Base-by-base conservation (phyloP, 805 yeast genomes). In the Sugiyamaella lignohabitans region DNA sequence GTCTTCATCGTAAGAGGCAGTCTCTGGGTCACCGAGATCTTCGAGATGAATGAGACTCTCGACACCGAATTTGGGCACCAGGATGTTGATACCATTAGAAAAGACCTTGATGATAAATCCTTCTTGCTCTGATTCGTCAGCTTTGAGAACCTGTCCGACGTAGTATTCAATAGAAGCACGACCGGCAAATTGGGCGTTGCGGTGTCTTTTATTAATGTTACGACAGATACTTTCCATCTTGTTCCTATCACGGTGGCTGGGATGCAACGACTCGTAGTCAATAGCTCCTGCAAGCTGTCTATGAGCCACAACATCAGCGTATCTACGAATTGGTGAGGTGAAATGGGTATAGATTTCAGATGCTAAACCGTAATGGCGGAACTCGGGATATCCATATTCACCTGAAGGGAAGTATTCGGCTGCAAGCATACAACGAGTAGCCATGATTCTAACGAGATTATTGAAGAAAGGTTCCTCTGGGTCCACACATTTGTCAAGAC, bases 131-230 rank as follows among this genome's bases (percentile, higher is more conserved):
- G 84, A 71, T 59, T 86, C 88, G 57, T 81, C 82, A 61, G 81
- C 82, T 63, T 87, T 85, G 85, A 93, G 84, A 37, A 91, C 96
- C 69, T 93, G 98, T 5, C 99, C 99, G 42, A 93, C 98, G 60
- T 87, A 93, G 68, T 93, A 93, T 64, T 93, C 98, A 51, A 93
- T 87, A 62, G 95, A 85, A 18, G 98, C 97, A 62, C 99, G 78
- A 34, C 98, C 99, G 1, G 99, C 99, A 72, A 91, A 86, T 68
- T 93, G 99, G 0, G 98, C 98, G 63, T 93, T 93, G 67, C 98
- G 80, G 65, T 93, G 99, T 56, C 96, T 82, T 57, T 76, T 81
- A 70, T 93, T 93, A 61, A 93, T 89, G 62, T 93, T 93, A 56
- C 80, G 79, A 58, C 89, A 88, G 49, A 93, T 80, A 53, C 79